phyloP scores from a whole-genome alignment of 306 rosid genomes.

The Cucurbita ficifolia region DNA sequence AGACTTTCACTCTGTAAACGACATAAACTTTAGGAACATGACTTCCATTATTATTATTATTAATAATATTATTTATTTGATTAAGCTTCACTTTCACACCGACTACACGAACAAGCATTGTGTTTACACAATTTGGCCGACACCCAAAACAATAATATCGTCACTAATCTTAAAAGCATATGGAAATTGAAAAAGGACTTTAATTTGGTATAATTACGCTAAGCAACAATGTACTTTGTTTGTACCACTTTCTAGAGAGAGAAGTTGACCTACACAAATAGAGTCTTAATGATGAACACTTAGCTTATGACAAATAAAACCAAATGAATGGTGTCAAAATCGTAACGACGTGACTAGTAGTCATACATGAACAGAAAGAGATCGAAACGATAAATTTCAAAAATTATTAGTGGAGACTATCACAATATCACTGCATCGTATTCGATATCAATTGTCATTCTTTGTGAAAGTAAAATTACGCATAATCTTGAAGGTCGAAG shows the following conservation, averaged over 20 bases:
- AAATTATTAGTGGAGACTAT: no score
- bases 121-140: not conserved
- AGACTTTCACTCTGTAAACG: not conserved
- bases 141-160: not conserved
- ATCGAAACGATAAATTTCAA: no score
- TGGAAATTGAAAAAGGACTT: not conserved
- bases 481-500: no score
- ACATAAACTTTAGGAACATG: not conserved
- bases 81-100: not conserved
- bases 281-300: not conserved
- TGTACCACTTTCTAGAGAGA: not conserved
- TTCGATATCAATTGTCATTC: no score
- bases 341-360: not conserved
- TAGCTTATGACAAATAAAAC: not conserved
- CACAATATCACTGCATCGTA: no score
- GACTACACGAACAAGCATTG: not conserved
- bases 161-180: not conserved
- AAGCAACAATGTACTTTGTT: conserved; percentile 1
- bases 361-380: no score
- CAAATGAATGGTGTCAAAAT: not conserved
- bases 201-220: conserved; percentile 2
- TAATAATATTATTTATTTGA: not conserved
- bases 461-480: not conserved
- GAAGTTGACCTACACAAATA: conserved; percentile 4
- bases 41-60: not conserved